Base-by-base conservation (phyloP, 805 yeast genomes). In the Metschnikowia colocasiae region DNA sequence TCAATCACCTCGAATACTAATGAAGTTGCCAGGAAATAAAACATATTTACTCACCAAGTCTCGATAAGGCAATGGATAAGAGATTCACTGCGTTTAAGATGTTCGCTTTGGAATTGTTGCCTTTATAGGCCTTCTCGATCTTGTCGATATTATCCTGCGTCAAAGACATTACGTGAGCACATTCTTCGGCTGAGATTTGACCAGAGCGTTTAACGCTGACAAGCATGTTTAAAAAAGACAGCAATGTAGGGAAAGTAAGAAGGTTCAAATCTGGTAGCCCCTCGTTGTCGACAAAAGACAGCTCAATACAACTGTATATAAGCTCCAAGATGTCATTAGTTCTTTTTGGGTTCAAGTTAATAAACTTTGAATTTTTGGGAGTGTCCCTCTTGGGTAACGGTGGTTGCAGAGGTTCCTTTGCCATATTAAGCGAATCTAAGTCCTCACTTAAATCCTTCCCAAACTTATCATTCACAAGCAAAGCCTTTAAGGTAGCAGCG, bases 401-500 rank as follows among this genome's bases (percentile, higher is more conserved):
- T 1, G 63, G 63, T 2, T 16, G 42, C 6, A 41, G 15, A 12
- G 25, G 51, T 59, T 56, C 10, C 75, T 77, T 6, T 16, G 43
- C 46, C 34, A 48, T 45, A 16, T 39, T 33, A 20, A 53, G 45
- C 45, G 40, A 46, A n/a, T 26, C 18, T 40, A 51, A 33, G 4
- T 54, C 44, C 10, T 55, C 57, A 18, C 45, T 38, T 16, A 54
- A 37, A 5, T 47, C 55, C 7, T 48, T 46, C 2, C 36, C 46
- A 6, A 33, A 25, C 53, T 52, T 57, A 15, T 58, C 57, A 33
- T 49, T 47, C 4, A 75, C 56, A 53, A 82, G 62, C 52, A 89
- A 70, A 55, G 83, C 88, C 61, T 85, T 88, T 58, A 89, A 74
- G 20, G 88, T 80, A 3, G 83, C 80, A 15, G 88, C 75, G 31